A percentile compares a stretch with the other conserved stretches of the same genome.
Conservation (phyloP, 73 alveolate species). For the Stentor coeruleus region DNA sequence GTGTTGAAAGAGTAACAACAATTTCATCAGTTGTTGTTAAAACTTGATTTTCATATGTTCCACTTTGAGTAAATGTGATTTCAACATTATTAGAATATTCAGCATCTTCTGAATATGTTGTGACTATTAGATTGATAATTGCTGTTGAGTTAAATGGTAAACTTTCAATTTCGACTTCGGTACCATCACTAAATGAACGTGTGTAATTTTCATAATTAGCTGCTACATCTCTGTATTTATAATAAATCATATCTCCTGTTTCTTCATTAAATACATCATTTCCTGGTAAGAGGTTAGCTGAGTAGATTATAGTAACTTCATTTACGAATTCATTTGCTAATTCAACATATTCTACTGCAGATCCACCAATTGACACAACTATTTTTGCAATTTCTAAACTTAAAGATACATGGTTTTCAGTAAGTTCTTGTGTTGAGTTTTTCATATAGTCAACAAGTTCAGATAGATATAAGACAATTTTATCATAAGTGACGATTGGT, state of each 20-base stretch:
- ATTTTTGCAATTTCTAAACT: neutral
- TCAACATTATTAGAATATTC: neutral
- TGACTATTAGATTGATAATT: no score
- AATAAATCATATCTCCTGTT: neutral
- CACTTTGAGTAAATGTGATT: neutral
- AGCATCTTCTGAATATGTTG: neutral
- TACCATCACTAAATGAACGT: neutral
- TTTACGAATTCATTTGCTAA: neutral
- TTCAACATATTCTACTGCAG: neutral
- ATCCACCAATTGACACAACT: neutral
- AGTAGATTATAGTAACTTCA: neutral
- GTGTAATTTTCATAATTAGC: neutral
- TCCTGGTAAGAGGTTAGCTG: neutral
- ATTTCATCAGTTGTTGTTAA: neutral
- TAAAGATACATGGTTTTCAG: neutral
- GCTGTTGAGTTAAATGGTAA: neutral
- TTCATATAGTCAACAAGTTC: neutral
- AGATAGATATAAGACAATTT: neutral
- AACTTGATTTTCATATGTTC: neutral
- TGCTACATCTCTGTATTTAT: neutral
- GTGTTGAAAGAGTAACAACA: neutral
- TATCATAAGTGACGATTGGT: neutral
- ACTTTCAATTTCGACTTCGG: neutral
- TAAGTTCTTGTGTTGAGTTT: neutral
- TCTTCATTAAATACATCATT: neutral